Conservation (phyloP, 306 rosid species). For the Hippophae tibetana region DNA sequence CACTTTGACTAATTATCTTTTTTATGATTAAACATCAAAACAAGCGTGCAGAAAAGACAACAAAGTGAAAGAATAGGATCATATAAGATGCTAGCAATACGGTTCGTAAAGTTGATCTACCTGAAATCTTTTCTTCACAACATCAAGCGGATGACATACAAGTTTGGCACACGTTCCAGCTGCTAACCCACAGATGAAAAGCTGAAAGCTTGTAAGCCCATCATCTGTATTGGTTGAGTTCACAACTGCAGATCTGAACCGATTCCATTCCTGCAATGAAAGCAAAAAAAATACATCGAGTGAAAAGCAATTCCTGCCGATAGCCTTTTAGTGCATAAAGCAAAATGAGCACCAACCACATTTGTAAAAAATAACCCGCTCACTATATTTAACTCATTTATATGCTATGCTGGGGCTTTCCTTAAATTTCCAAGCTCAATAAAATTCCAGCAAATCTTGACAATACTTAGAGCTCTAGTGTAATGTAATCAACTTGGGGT, state of each 20-base stretch:
- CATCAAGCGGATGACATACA: slow-evolving; percentile 97
- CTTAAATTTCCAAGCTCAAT: too few species aligned
- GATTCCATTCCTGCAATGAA: slow-evolving; percentile 61
- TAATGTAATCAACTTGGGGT: not conserved
- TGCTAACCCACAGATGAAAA: slow-evolving; percentile 75
- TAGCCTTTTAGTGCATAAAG: too few species aligned
- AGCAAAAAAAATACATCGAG: slow-evolving; percentile 6
- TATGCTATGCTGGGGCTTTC: too few species aligned
- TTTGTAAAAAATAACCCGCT: too few species aligned
- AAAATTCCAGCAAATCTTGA: too few species aligned
- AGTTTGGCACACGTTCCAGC: slow-evolving; percentile 96
- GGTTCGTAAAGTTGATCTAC: slow-evolving; percentile 17
- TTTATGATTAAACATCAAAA: too few species aligned
- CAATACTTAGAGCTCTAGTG: too few species aligned
- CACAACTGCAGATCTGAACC: slow-evolving; percentile 22
- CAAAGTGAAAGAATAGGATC: not conserved
- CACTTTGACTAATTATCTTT: too few species aligned
- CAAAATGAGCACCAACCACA: too few species aligned
- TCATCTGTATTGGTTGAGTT: slow-evolving; percentile 20
- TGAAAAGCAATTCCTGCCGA: not conserved
- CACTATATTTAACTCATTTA: too few species aligned
- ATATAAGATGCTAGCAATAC: not conserved
- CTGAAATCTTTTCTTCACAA: slow-evolving; percentile 97
- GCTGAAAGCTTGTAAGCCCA: slow-evolving; percentile 64
- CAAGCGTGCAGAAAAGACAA: too few species aligned